Evolutionary conservation across 2,329 filamentous ascomycete species (phyloP).

Genomic region (Exophiala oligosperma): DNA sequence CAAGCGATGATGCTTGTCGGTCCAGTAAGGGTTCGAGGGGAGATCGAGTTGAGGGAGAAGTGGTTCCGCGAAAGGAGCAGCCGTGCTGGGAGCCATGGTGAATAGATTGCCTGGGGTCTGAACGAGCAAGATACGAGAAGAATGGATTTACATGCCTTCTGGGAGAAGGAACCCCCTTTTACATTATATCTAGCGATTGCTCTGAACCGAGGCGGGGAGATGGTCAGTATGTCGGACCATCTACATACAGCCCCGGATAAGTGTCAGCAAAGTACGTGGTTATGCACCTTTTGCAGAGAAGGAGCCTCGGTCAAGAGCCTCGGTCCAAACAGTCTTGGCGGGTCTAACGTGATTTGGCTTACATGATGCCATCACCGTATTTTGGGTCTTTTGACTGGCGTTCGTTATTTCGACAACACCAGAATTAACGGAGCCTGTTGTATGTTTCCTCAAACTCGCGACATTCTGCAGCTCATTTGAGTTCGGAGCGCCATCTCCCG

Average conservation of each 20-base stretch:
- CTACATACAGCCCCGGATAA: neutral
- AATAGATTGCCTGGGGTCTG: neutral
- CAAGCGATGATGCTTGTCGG: conserved; percentile 62
- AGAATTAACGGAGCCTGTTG: too few species aligned
- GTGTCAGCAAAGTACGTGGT: too few species aligned
- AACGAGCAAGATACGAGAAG: neutral
- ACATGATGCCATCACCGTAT: neutral
- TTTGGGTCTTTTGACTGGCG: neutral
- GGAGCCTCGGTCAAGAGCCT: conserved; percentile 9
- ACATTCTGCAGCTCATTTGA: too few species aligned
- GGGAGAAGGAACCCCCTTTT: neutral
- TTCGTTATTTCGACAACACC: neutral
- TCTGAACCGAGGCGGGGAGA: too few species aligned
- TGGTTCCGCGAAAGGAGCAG: conserved; percentile 70
- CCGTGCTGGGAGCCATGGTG: conserved; percentile 19
- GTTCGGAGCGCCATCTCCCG: too few species aligned
- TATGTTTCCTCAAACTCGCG: too few species aligned
- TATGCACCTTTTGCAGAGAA: too few species aligned
- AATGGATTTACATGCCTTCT: conserved; percentile 1
- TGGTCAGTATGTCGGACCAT: too few species aligned
- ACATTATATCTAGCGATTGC: too few species aligned
- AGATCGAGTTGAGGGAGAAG: conserved; percentile 70
- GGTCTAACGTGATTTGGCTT: conserved; percentile 6
- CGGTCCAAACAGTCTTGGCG: conserved; percentile 4
- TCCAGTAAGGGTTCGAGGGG: conserved; percentile 68